Evolutionary conservation across 257 asterid species (phyloP).

Genomic region (Primulina huaijiensis): DNA sequence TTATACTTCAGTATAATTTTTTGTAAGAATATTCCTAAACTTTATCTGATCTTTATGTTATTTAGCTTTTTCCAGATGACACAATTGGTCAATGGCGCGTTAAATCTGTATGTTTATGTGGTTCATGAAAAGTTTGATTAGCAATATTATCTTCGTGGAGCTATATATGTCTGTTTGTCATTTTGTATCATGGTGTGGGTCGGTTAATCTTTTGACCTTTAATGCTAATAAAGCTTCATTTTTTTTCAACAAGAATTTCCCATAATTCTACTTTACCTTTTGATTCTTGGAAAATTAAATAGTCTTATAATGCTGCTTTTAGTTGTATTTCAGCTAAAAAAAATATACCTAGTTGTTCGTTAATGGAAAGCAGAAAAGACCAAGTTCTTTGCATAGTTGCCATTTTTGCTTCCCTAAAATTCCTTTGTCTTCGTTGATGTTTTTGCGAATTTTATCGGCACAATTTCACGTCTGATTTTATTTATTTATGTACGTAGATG

Average conservation of each 20-base stretch:
- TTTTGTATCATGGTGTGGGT: slow-evolving; percentile 41
- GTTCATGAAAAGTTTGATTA: slow-evolving; percentile 27
- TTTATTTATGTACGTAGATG: not conserved
- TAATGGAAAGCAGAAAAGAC: slow-evolving; percentile 25
- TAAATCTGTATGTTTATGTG: slow-evolving; percentile 23
- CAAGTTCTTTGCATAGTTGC: slow-evolving; percentile 28
- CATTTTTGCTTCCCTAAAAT: slow-evolving; percentile 34
- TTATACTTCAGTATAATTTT: slow-evolving; percentile 13
- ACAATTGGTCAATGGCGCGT: slow-evolving; percentile 35
- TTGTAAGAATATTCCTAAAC: slow-evolving; percentile 36
- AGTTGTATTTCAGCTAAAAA: slow-evolving; percentile 16
- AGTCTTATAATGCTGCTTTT: slow-evolving; percentile 23
- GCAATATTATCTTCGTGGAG: slow-evolving; percentile 34
- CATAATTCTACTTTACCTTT: not conserved
- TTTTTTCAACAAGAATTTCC: slow-evolving; percentile 21
- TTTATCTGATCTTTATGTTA: slow-evolving; percentile 20
- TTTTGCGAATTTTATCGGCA: not conserved
- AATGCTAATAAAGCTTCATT: slow-evolving; percentile 43
- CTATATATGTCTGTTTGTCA: slow-evolving; percentile 36
- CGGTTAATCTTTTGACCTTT: slow-evolving; percentile 31
- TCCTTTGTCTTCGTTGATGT: slow-evolving; percentile 23
- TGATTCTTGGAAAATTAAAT: slow-evolving; percentile 20
- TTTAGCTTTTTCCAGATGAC: slow-evolving; percentile 26
- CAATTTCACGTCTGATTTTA: no score
- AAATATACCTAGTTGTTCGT: slow-evolving; percentile 17